Evolutionary conservation across 805 yeast species (phyloP), one percentile per base, ranked within the genome.

Genomic region (Candida vaughaniae): DNA sequence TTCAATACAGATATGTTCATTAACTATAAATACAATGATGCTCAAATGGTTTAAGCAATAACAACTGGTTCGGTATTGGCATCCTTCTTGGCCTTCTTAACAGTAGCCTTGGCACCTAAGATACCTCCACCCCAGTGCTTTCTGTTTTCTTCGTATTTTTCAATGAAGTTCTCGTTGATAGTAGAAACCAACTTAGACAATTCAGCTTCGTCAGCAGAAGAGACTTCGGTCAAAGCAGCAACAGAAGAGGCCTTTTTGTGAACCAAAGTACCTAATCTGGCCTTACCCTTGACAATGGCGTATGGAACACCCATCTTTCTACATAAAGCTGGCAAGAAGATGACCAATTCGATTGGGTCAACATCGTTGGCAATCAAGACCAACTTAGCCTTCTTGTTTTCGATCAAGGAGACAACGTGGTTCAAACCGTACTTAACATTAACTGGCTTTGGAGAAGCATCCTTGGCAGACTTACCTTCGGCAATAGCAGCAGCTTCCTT

Each of bases 101-200:
- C 90, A 51, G 70, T 66, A 63, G 97, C 88, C 80, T 91, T 93
- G 59, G 85, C 75, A 72, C 98, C 96, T 80, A 93, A 77, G 72
- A 88, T 66, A 80, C 99, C 99, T 80, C 99, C 99, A 80, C 98
- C 98, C 99, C 99, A 91, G 84, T 88, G 95, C 77, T 87, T 89
- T 82, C 95, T 91, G 67, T 78, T 64, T 59, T 93, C 97, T 65
- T 91, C 97, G 85, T 83, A 87, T 75, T 88, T 87, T 67, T 86
- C 95, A 59, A 73, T 69, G 75, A 84, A 91, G 93, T 88, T 89
- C 55, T 95, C 83, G 75, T 88, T 82, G 71, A 91, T 80, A 62
- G 98, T 84, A 42, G 96, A 84, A 55, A 93, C 79, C 63, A 91
- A 80, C 70, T 87, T 85, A 55, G 97, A 90, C 61, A 91, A 82